phyloP scores from a whole-genome alignment of 176 grass and related monocot species.

The Carex kokanica region DNA sequence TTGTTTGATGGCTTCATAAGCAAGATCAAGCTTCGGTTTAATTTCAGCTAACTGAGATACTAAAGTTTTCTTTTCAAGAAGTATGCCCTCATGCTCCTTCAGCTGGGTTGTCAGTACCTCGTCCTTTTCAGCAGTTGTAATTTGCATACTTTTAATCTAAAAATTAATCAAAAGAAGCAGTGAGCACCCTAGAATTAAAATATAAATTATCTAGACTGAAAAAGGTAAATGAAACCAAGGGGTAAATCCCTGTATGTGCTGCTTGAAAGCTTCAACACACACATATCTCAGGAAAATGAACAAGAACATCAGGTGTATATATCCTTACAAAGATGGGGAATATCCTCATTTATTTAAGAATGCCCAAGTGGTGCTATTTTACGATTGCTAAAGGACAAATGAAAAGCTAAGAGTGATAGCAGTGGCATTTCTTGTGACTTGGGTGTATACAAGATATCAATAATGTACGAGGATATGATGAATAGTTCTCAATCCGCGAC shows the following conservation, averaged over 20 bases:
- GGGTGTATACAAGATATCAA: background rate
- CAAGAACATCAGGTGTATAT: background rate
- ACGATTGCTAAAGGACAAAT: background rate
- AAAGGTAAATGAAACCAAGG: background rate
- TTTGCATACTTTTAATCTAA: slow-evolving; percentile 78
- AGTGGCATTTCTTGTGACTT: background rate
- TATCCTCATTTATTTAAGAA: background rate
- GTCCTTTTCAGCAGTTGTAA: slow-evolving; percentile 69
- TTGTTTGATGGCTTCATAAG: slow-evolving; percentile 69
- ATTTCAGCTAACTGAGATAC: slow-evolving; percentile 56
- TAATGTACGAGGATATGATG: background rate
- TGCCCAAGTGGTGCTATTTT: background rate
- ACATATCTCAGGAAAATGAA: background rate
- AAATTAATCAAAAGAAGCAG: slow-evolving; percentile 32
- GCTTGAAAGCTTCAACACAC: slow-evolving; percentile 3
- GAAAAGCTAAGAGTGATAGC: background rate
- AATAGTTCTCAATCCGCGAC: background rate
- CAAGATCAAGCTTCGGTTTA: slow-evolving; percentile 63
- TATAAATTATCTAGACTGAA: background rate
- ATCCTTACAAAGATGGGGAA: background rate
- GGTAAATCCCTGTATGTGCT: background rate
- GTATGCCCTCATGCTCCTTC: slow-evolving; percentile 52
- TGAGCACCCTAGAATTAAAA: slow-evolving; percentile 20
- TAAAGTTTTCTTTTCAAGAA: slow-evolving; percentile 57
- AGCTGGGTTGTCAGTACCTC: slow-evolving; percentile 46